Base-by-base conservation (phyloP, 805 yeast genomes). In the Barnettozyma wickerhamii region DNA sequence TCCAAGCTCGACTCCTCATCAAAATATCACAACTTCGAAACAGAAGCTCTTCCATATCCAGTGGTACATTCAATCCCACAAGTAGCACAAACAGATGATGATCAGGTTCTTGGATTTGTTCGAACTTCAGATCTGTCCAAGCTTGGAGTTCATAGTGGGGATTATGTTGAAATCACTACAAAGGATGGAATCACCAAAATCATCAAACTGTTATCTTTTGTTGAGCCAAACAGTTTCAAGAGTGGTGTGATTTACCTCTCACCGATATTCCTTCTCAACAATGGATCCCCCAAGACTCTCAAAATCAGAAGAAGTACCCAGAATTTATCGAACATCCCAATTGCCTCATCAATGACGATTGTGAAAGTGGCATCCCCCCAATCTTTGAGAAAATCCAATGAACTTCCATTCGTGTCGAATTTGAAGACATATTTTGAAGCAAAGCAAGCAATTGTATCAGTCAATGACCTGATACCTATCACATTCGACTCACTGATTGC, bases 381-480 rank as follows among this genome's bases (percentile, higher is more conserved):
- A 2, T 77, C 93, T 1, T 67, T 85, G 50, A 87, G 82, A 47
- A 70, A 77, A 38, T 66, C 77, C 0, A 72, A 68, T 51, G 91
- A 85, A 72, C 70, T 41, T 66, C 78, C 41, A 75, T 86, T 51
- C 65, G 82, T 38, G 62, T 77, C 12, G 79, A 81, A 38, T 63
- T 87, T 49, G 75, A 84, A 56, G 51, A 71, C 46, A 0, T 72
- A 77, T 43, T 84, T 91, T 52, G 83, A 82, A 47, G 55, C 64
- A 1, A 65, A 68, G 19, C 61, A 70, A 21, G 73, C 95, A 42
- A 66, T 87, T 3, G 76, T 90, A 1, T 65, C 68, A 14, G 58
- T 68, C n/a, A 79, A 76, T 27, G 96, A 88, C 54, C 55, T 80
- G 30, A 73, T 93, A 35, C 90, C 96, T 0, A 77, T 93, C 3